These are phyloP conservation scores for Lachnum nothofagi DNA, from an alignment of 2,329 filamentous ascomycete genomes.

Conservation along the genomic window DNA sequence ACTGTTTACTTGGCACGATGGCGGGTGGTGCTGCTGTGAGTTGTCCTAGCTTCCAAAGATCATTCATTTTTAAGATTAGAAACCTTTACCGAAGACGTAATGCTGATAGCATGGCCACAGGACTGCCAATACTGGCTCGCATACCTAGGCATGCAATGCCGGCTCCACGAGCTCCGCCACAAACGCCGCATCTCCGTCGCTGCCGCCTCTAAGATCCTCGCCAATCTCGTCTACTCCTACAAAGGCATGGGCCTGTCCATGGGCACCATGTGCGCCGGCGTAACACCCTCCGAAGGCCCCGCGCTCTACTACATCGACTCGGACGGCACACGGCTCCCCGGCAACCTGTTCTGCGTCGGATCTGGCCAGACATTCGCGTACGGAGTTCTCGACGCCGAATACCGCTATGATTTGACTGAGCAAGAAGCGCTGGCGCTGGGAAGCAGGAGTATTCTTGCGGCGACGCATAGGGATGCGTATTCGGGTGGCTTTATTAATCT, in stretches of 20 bases:
- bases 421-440: slow-evolving; percentile 90
- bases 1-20: slow-evolving; percentile 90
- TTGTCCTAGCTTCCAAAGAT: slow-evolving; percentile 12
- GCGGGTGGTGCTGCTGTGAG: slow-evolving; percentile 87
- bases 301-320: slow-evolving; percentile 99
- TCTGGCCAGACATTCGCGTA: slow-evolving; percentile 98
- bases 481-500: slow-evolving; percentile 98
- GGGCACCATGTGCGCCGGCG: slow-evolving; percentile 99
- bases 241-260: slow-evolving; percentile 98
- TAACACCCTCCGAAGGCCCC: slow-evolving; percentile 90
- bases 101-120: slow-evolving; percentile 34
- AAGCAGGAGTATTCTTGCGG: slow-evolving; percentile 85
- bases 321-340: slow-evolving; percentile 85
- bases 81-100: background rate
- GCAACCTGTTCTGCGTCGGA: slow-evolving; percentile 97
- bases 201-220: slow-evolving; percentile 95
- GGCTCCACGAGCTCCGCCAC: slow-evolving; percentile 96
- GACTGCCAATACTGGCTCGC: slow-evolving; percentile 99
- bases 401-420: slow-evolving; percentile 79
- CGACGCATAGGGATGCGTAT: slow-evolving; percentile 96
- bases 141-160: slow-evolving; percentile 98
- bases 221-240: slow-evolving; percentile 97
- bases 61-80: background rate
- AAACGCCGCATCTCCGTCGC: slow-evolving; percentile 98
- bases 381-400: slow-evolving; percentile 93